Evolutionary conservation across 164 flowering plant species (phyloP), one percentile per base, ranked within the genome.

Genomic region (Litsea cubeba): DNA sequence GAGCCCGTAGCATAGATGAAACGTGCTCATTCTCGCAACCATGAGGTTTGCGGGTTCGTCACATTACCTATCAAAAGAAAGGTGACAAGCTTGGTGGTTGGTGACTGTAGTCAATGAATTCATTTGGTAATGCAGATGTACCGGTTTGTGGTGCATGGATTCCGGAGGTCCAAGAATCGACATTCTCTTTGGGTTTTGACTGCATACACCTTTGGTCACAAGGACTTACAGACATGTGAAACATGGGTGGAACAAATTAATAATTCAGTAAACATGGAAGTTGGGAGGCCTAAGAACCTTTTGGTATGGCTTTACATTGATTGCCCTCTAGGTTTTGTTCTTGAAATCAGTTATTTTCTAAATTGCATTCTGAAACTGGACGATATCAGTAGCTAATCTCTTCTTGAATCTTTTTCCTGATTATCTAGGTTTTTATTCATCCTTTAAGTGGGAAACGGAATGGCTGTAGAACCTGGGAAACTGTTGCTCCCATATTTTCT

Each of bases 371-470:
- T 54, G 25, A 30, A 50, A 57, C 51, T 35, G 24, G 30, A 50
- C 54, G 12, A 17, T 65, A 40, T 65, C 28, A 58, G 18, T 68
- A 74, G 71, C 62, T 68, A 23, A 72, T 49, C 28, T 25, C 76
- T 74, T 81, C 75, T 70, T 68, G 71, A 22, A 50, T 67, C 74
- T 72, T 25, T 24, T 79, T 78, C 80, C 63, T 79, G 65, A 69
- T 75, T 84, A 62, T 40, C 49, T 83, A 95, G 98, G 91, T 95
- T 77, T 91, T 91, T 79, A 88, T 95, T 73, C 82, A 95, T 82
- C 99, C 98, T 72, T 79, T 71, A 77, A 93, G 99, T 80, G 99
- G 99, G 71, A 93, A 89, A 81, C 88, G 86, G 69, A 86, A 84
- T 75, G 99, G 99, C 71, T 77, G 78, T 65, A 84, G 78, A 81